These are phyloP conservation scores for Schoenoplectus triqueter DNA, from an alignment of 202 grass and related monocot genomes.

Conservation along the genomic window DNA sequence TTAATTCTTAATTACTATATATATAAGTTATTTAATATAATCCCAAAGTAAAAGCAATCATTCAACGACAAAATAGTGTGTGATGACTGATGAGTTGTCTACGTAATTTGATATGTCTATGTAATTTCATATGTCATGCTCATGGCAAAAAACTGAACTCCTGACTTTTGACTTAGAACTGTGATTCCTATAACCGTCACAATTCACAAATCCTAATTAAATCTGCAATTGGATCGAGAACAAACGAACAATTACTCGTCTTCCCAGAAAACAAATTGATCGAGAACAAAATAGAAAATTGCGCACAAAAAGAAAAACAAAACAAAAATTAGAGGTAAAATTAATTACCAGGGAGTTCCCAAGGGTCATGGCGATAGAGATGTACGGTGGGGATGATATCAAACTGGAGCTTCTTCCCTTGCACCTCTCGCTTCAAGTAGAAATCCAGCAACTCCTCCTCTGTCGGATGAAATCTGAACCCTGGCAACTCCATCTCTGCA, in stretches of 20 bases:
- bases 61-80: too few relatives aligned
- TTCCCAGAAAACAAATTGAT: not conserved
- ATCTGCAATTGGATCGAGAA: not conserved
- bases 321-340: not conserved
- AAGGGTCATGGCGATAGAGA: slow-evolving; percentile 80
- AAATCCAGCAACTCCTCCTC: slow-evolving; percentile 98
- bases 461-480: slow-evolving; percentile 95
- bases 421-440: slow-evolving; percentile 69
- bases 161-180: not conserved
- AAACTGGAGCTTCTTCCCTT: slow-evolving; percentile 62
- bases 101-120: too few relatives aligned
- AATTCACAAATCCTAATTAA: not conserved
- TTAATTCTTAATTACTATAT: too few relatives aligned
- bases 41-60: too few relatives aligned
- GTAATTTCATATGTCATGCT: not conserved
- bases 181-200: not conserved
- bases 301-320: not conserved
- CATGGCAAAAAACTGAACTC: not conserved
- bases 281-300: not conserved
- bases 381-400: slow-evolving; percentile 88
- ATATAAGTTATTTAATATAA: too few relatives aligned
- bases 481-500: slow-evolving; percentile 60
- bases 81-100: too few relatives aligned
- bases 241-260: not conserved
- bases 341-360: slow-evolving; percentile 64